Evolutionary conservation across 208 protist genomes (phyloP).

Genomic region (Phytomonas sp.): DNA sequence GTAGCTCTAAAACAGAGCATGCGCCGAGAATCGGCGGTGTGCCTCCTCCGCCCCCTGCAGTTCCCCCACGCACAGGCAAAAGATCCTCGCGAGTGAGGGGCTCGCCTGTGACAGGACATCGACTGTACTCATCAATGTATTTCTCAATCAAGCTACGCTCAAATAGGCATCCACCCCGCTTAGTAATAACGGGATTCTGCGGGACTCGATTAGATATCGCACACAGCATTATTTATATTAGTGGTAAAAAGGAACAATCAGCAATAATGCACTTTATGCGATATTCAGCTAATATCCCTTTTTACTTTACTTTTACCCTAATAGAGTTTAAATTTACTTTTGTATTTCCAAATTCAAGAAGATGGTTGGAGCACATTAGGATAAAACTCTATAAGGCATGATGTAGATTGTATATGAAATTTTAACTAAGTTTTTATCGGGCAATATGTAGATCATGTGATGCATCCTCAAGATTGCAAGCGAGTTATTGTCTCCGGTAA

Average conservation of each 20-base stretch:
- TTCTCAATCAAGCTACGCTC: conserved; percentile 93
- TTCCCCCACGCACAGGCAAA: conserved; percentile 46
- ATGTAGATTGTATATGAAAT: neutral
- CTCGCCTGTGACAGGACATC: conserved; percentile 93
- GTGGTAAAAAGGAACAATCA: neutral
- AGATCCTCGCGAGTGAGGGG: conserved; percentile 84
- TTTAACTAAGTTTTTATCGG: neutral
- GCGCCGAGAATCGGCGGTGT: conserved; percentile 14
- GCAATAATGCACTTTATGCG: conserved; percentile 2
- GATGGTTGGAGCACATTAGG: neutral
- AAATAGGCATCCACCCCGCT: conserved; percentile 91
- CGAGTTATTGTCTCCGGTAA: neutral
- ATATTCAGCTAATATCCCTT: conserved; percentile 11
- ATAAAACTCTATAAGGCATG: neutral
- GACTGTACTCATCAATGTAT: conserved; percentile 90
- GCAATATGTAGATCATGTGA: neutral
- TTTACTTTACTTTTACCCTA: neutral
- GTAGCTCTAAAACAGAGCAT: conserved; percentile 88
- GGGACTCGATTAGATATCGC: conserved; percentile 76
- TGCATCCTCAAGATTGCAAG: neutral
- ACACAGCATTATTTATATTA: conserved; percentile 50
- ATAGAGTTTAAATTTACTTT: neutral
- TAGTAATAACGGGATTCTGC: conserved; percentile 93
- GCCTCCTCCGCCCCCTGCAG: conserved; percentile 21
- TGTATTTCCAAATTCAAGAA: neutral